phyloP scores from a whole-genome alignment of 2,329 filamentous ascomycete species.

The Daldinia eschscholtzii region DNA sequence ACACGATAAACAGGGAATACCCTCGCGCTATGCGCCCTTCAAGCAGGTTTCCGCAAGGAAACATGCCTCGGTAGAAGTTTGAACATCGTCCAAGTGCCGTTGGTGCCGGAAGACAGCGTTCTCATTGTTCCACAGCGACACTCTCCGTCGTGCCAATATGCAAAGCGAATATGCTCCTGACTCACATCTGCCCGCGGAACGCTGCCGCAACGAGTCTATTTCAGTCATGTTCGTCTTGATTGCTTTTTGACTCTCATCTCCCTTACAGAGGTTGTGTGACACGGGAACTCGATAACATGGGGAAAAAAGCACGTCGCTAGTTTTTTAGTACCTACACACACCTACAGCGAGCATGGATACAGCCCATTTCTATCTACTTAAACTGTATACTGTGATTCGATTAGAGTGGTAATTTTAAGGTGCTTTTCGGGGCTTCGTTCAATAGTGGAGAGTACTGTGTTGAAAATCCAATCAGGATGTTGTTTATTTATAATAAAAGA shows the following conservation, averaged over 20 bases:
- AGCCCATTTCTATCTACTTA: background rate
- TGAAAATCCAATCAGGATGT: background rate
- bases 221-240: background rate
- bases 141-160: constrained; percentile 6
- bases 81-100: background rate
- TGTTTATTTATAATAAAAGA: background rate
- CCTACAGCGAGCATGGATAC: background rate
- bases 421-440: background rate
- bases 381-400: background rate
- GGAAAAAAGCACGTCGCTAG: background rate
- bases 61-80: background rate
- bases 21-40: background rate
- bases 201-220: background rate
- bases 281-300: background rate
- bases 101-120: constrained; percentile 12
- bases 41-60: constrained; percentile 7
- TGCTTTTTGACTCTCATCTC: background rate
- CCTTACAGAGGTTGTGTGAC: background rate
- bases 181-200: background rate
- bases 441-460: background rate
- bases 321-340: too few relatives aligned
- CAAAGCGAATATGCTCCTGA: constrained; percentile 12
- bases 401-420: too few relatives aligned
- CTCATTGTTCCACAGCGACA: constrained; percentile 17
- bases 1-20: constrained; percentile 19